A percentile compares a stretch with the other conserved stretches of the same genome.
These are phyloP conservation scores for Trichoderma atrobrunneum DNA, from an alignment of 2,329 filamentous ascomycete species.

Conservation along the genomic window DNA sequence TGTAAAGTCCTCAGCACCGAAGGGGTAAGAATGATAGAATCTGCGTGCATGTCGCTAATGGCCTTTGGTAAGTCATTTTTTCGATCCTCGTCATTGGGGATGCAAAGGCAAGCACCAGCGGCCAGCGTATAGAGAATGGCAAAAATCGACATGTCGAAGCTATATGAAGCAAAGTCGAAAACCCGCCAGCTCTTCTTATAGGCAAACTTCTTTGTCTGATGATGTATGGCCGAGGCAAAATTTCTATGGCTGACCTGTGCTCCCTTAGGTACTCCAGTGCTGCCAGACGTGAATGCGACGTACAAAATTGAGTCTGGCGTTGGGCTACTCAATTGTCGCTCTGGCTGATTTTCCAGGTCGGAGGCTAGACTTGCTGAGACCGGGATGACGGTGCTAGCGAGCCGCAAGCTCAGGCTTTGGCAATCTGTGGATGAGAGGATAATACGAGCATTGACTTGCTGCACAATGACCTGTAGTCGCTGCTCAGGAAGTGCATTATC, in stretches of 20 bases:
- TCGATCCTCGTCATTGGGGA: no score
- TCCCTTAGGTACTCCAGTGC: slow-evolving; percentile 24
- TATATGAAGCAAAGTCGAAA: slow-evolving; percentile 22
- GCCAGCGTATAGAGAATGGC: slow-evolving; percentile 18
- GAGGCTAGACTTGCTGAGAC: neutral
- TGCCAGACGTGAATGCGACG: neutral
- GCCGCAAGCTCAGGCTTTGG: neutral
- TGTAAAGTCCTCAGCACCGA: neutral
- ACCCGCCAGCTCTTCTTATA: slow-evolving; percentile 9
- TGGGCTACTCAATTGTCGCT: neutral
- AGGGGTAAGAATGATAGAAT: slow-evolving; percentile 23
- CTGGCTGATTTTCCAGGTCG: neutral
- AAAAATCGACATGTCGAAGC: slow-evolving; percentile 21
- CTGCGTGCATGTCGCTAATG: no score
- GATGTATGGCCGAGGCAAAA: slow-evolving; percentile 23
- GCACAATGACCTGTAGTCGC: neutral
- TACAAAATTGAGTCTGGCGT: slow-evolving; percentile 8
- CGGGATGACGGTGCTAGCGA: neutral
- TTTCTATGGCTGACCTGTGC: slow-evolving; percentile 20
- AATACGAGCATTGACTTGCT: neutral
- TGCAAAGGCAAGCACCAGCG: slow-evolving; percentile 37
- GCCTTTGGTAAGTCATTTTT: no score
- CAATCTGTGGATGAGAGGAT: neutral
- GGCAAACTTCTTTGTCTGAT: neutral
- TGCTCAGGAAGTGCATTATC: slow-evolving; percentile 3